Percentiles rank a stretch among this genome's conserved stretches.
Conservation (phyloP, 164 flowering plant genomes). For the Amborella trichopoda region DNA sequence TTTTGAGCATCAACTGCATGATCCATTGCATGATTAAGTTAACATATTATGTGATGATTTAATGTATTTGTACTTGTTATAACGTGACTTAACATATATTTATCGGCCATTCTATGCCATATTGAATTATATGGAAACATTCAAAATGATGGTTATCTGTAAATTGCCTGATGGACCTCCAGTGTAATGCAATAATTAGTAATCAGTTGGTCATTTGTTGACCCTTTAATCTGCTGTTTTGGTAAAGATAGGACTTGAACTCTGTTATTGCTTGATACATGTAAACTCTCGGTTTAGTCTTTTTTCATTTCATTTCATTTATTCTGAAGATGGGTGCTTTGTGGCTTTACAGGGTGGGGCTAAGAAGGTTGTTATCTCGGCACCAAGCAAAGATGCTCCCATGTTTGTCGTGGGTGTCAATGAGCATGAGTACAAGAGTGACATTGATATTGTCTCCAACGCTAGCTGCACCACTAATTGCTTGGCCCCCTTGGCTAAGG, state of each 20-base stretch:
- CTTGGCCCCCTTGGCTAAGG: constrained; percentile 93
- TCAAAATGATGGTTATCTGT: too few species aligned
- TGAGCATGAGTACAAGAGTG: constrained; percentile 67
- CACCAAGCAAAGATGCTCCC: constrained; percentile 95
- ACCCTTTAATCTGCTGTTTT: not conserved
- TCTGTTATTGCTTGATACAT: not conserved
- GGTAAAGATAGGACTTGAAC: not conserved
- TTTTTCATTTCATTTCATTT: not conserved
- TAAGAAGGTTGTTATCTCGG: constrained; percentile 90
- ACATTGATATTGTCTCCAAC: constrained; percentile 73
- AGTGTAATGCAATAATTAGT: too few species aligned
- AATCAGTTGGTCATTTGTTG: not conserved
- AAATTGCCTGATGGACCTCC: too few species aligned
- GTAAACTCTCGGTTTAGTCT: not conserved
- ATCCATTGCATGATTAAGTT: too few species aligned
- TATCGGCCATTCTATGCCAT: too few species aligned
- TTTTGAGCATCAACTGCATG: too few species aligned
- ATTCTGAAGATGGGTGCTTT: not conserved
- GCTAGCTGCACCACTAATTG: constrained; percentile 98
- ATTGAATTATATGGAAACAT: too few species aligned
- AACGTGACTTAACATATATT: too few species aligned
- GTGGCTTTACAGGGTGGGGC: constrained; percentile 67
- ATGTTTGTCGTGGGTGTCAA: constrained; percentile 98
- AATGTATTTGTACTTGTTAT: too few species aligned
- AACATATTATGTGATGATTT: too few species aligned